Conservation (phyloP, 2,329 filamentous ascomycete genomes). For the Alternaria angustiovoidea region DNA sequence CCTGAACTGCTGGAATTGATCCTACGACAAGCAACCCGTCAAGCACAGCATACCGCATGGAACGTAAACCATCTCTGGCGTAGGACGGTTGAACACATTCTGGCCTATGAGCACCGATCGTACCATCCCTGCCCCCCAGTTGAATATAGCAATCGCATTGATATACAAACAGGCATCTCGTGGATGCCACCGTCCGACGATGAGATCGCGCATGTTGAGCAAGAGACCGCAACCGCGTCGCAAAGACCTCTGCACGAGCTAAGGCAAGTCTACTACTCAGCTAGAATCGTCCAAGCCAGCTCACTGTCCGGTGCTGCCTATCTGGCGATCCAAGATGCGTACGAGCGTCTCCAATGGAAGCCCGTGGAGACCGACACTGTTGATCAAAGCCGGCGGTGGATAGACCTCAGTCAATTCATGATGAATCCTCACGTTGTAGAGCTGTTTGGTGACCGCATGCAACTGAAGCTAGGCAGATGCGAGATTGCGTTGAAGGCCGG, state of each 20-base stretch:
- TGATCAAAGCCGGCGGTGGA: neutral
- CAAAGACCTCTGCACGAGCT: neutral
- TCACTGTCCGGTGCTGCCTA: neutral
- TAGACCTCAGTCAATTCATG: neutral
- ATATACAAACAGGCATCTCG: neutral
- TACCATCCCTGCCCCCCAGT: neutral
- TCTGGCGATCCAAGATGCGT: neutral
- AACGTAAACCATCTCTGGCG: neutral
- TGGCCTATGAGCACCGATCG: neutral
- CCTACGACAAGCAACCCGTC: neutral
- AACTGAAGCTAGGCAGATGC: neutral
- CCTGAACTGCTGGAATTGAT: neutral
- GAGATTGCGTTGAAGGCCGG: neutral
- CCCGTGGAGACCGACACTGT: neutral
- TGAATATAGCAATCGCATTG: neutral
- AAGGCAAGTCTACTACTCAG: neutral
- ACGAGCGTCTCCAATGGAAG: neutral
- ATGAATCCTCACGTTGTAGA: neutral
- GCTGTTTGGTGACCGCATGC: neutral
- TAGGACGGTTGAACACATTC: neutral
- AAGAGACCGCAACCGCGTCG: neutral
- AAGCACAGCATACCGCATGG: constrained; percentile 2
- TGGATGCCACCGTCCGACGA: neutral
- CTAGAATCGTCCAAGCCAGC: neutral
- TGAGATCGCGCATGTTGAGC: neutral